Conservation (phyloP, 2,329 filamentous ascomycete species). For the Metarhizium humberi region DNA sequence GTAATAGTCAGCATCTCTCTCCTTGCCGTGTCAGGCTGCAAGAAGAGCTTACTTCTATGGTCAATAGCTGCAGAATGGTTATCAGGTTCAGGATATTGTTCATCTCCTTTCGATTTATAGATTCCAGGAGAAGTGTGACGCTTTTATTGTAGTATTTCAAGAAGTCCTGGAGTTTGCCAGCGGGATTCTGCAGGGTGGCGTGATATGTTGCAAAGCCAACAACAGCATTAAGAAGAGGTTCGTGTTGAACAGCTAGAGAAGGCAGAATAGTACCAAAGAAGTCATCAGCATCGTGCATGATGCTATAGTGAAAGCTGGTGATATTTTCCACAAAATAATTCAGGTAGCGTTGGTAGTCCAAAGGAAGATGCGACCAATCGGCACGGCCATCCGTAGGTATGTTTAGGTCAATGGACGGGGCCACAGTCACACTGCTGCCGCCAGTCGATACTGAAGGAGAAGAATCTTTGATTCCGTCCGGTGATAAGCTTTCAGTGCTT, state of each 20-base stretch:
- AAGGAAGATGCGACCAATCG: conserved; percentile 50
- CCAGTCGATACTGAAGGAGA: conserved; percentile 41
- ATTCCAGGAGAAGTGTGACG: conserved; percentile 64
- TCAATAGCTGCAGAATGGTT: conserved; percentile 84
- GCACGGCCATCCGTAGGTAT: conserved; percentile 16
- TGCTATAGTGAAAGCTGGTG: conserved; percentile 72
- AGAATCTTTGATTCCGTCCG: conserved; percentile 40
- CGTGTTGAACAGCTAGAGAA: conserved; percentile 60
- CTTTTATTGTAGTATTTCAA: conserved; percentile 86
- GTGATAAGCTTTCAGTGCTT: conserved; percentile 44
- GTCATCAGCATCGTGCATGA: conserved; percentile 59
- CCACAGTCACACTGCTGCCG: conserved; percentile 17
- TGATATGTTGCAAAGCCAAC: conserved; percentile 88
- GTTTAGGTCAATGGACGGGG: conserved; percentile 17
- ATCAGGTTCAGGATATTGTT: conserved; percentile 67
- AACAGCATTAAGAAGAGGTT: conserved; percentile 76
- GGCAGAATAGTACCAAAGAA: conserved; percentile 69
- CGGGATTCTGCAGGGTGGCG: conserved; percentile 58
- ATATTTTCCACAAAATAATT: conserved; percentile 71
- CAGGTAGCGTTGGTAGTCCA: conserved; percentile 70
- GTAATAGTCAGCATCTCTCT: conserved; percentile 2
- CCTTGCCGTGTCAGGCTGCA: not conserved
- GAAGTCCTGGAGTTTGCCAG: conserved; percentile 71
- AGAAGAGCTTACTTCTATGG: conserved; percentile 64
- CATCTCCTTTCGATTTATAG: conserved; percentile 60